Base-by-base conservation (phyloP, 352 stramenopile species). In the Pythium diclinum region DNA sequence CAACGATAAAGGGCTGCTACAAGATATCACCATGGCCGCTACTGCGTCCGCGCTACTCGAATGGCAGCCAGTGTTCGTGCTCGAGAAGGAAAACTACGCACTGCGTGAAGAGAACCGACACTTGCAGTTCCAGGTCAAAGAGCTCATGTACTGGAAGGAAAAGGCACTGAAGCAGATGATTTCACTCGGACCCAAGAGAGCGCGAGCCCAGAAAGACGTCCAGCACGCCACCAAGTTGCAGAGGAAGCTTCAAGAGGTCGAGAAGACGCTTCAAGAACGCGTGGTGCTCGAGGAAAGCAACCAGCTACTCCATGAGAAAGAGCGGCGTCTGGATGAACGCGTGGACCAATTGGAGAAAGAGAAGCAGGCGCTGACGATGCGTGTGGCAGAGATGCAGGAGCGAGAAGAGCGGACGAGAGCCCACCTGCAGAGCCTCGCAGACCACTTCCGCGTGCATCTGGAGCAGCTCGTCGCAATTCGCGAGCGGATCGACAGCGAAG, bases 11-110 rank as follows among this genome's bases (percentile, higher is more conserved):
- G 9, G 9, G 13, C 23, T n/a, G 23, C 3, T n/a, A 59, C 2
- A 14, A 48, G 16, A 23, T 16, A 55, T 4, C 13, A 19, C 10
- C 21, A 67, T 67, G 56, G 61, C 67, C 23, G 69, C 78, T n/a
- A 67, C 58, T n/a, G 61, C 67, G 21, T 72, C 78, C 25, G 71
- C 63, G 34, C 62, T 88, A 70, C 65, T 86, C 5, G 77, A 81
- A 14, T 88, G 71, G 58, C 75, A 87, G 68, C 78, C 78, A 3
- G 66, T 89, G 63, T 69, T 83, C 47, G 71, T 83, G 46, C 70
- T 89, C 3, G 72, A 89, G 63, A 79, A 84, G 54, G 77, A 83
- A 30, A 89, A 89, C 69, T 89, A 81, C 57, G 69, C 84, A 25
- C 58, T 89, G 30, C 81, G 78, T 17, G 78, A 88, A 33, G 75